Evolutionary conservation across 2,329 filamentous ascomycete genomes (phyloP), one percentile per base, ranked within the genome.

Genomic region (Epichloe sibirici): DNA sequence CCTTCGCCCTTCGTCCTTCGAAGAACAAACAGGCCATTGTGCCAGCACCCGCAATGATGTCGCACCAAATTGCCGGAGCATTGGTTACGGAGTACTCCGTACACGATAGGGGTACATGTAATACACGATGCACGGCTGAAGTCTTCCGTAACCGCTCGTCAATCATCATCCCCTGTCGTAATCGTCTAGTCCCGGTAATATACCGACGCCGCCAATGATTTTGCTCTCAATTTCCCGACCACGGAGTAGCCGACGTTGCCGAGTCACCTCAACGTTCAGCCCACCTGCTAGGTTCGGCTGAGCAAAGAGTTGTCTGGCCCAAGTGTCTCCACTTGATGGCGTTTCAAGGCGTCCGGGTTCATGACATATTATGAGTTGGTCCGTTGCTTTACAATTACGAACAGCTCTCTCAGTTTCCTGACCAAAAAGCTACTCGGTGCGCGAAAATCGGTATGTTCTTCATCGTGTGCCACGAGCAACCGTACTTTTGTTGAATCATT

Each of bases 321-420:
- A 43, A 17, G 42, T 51, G 49, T 50, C 49, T 51, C 49, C 49
- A 51, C 49, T 23, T 39, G 34, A 45, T 51, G 43, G 47, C 23
- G 31, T 48, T 11, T 50, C 40, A 40, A 11, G 17, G 40, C 34
- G 40, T 21, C 31, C 21, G 21, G 21, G 25, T 28, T 21, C 25
- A 21, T n/a, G 39, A 40, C 48, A 34, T 8, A 28, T 25, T 8
- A 28, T 25, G 42, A 38, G n/a, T 17, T 28, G 15, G 31, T 28
- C 39, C 40, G 21, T 38, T 44, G 17, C 8, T 45, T 45, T 17
- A 34, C 25, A 37, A n/a, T 45, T 44, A n/a, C 42, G 17, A 21
- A 17, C 5, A 9, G 42, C 42, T 45, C 8, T 39, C 34, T 31
- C 2, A 15, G 5, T 28, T 21, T 31, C 17, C 42, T 23, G 48